Evolutionary conservation across 108 stramenopile genomes (phyloP).

Genomic region (Fragilaria crotonensis): DNA sequence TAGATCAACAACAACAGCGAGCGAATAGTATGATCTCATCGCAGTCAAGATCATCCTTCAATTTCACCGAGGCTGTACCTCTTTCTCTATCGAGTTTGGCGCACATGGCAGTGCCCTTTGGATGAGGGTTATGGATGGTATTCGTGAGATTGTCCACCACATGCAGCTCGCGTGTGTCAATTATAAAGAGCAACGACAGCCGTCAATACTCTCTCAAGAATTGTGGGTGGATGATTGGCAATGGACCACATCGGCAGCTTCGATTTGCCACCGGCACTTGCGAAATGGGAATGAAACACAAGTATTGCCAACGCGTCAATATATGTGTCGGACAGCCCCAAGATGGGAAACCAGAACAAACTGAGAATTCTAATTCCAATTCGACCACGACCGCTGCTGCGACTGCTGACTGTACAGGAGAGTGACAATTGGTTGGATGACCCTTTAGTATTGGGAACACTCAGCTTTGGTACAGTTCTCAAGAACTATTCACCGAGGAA

Average conservation of each 20-base stretch:
- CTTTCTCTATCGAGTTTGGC: constrained; percentile 38
- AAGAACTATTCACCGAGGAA: neutral
- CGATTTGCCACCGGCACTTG: neutral
- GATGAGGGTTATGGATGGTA: constrained; percentile 45
- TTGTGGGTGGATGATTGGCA: neutral
- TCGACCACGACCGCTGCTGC: neutral
- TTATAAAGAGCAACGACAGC: constrained; percentile 23
- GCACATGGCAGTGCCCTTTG: constrained; percentile 34
- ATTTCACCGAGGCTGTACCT: constrained; percentile 59
- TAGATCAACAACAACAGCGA: too few relatives aligned
- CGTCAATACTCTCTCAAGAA: neutral
- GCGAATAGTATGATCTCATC: too few relatives aligned
- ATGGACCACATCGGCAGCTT: neutral
- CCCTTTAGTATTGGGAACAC: neutral
- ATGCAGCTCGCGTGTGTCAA: constrained; percentile 32
- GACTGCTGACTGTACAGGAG: neutral
- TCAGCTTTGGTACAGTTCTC: neutral
- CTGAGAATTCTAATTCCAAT: too few relatives aligned
- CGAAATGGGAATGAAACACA: neutral
- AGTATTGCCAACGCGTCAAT: neutral
- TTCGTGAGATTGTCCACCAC: constrained; percentile 33
- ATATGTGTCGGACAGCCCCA: neutral
- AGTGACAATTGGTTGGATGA: neutral
- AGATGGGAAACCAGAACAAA: too few relatives aligned
- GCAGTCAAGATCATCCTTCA: too few relatives aligned